Percentiles rank a stretch among this genome's conserved stretches.
phyloP scores from a whole-genome alignment of 257 asterid species.

The Nicotiana tomentosiformis region DNA sequence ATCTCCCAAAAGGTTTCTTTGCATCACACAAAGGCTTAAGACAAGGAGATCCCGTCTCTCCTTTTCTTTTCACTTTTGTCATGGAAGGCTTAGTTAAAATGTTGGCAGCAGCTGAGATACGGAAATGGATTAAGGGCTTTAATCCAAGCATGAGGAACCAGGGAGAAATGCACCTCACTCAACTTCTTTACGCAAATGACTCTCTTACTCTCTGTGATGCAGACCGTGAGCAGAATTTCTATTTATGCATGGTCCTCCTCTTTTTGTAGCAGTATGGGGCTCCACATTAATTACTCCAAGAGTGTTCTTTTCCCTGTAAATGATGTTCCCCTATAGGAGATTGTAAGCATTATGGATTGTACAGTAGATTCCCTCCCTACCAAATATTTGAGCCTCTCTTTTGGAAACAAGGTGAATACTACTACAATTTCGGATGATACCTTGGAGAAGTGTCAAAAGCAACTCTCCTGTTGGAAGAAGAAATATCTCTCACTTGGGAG shows the following conservation, averaged over 20 bases:
- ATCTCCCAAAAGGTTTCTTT: neutral
- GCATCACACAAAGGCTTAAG: neutral
- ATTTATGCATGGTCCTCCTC: neutral
- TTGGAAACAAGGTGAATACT: neutral
- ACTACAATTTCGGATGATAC: neutral
- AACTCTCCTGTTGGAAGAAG: neutral
- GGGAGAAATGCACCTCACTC: neutral
- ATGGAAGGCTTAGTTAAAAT: neutral
- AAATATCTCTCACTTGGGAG: neutral
- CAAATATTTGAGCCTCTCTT: neutral
- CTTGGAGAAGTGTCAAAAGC: neutral
- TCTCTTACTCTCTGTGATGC: neutral
- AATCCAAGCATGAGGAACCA: neutral
- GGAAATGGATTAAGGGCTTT: neutral
- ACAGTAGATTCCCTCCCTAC: neutral
- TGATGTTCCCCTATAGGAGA: neutral
- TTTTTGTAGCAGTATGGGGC: neutral
- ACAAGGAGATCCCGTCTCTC: neutral
- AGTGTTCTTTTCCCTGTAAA: neutral
- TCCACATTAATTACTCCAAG: neutral
- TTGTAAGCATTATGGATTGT: neutral
- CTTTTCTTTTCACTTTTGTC: neutral
- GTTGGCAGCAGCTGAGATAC: neutral
- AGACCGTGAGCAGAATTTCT: neutral
- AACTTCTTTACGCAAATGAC: neutral